Conservation (phyloP, 352 stramenopile genomes). For the Phytophthora sansomeana region DNA sequence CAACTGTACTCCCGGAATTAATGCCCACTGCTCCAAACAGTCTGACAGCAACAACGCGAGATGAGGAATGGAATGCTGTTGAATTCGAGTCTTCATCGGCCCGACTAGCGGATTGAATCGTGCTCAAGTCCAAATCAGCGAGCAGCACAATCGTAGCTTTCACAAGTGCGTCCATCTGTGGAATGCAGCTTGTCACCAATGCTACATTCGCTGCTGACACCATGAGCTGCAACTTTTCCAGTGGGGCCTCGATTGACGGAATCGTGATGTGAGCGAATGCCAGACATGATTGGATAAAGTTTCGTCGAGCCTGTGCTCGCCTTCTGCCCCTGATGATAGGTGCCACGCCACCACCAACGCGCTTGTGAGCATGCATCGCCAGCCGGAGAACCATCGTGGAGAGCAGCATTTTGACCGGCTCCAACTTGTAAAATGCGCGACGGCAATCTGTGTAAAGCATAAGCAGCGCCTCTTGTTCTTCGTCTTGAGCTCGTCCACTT, state of each 20-base stretch:
- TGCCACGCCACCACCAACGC: slow-evolving; percentile 23
- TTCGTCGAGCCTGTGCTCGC: slow-evolving; percentile 45
- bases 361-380: slow-evolving; percentile 62
- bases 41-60: slow-evolving; percentile 3
- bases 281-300: slow-evolving; percentile 91
- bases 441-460: slow-evolving; percentile 91
- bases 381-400: slow-evolving; percentile 67
- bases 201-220: slow-evolving; percentile 72
- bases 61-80: neutral
- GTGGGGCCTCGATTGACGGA: slow-evolving; percentile 66
- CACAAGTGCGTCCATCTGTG: slow-evolving; percentile 88
- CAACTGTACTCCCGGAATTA: slow-evolving; percentile 2
- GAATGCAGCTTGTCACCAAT: slow-evolving; percentile 75
- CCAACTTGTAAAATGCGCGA: slow-evolving; percentile 89
- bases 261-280: slow-evolving; percentile 92
- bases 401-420: slow-evolving; percentile 71
- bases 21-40: slow-evolving; percentile 21
- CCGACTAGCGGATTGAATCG: slow-evolving; percentile 1
- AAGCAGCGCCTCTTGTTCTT: slow-evolving; percentile 85
- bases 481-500: slow-evolving; percentile 43
- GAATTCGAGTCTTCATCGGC: slow-evolving; percentile 3
- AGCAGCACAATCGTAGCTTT: slow-evolving; percentile 84
- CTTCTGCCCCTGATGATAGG: slow-evolving; percentile 29
- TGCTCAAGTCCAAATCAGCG: slow-evolving; percentile 61
- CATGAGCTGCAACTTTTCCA: slow-evolving; percentile 73